Conservation (phyloP, 768 basidiomycete species). For the Cystobasidium onofrii region DNA sequence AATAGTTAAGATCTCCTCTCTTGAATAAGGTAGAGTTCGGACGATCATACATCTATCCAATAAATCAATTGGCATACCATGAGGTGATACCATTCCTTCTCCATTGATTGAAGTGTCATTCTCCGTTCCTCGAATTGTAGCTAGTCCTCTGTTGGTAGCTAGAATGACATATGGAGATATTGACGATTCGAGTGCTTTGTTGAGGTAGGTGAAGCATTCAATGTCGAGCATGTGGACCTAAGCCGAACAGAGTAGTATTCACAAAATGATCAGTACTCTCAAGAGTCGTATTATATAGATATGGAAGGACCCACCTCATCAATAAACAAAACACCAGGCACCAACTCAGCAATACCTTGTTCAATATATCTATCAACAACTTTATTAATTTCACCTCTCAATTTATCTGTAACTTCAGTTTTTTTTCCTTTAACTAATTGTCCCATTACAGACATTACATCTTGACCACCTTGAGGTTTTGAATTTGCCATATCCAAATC, state of each 20-base stretch:
- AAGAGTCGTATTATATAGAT: too few species aligned
- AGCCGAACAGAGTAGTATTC: neutral
- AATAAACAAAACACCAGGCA: conserved; percentile 96
- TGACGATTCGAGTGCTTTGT: conserved; percentile 84
- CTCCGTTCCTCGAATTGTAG: conserved; percentile 81
- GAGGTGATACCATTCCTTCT: conserved; percentile 75
- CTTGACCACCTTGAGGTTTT: conserved; percentile 83
- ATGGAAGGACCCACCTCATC: conserved; percentile 65
- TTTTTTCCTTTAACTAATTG: conserved; percentile 80
- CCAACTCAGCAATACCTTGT: conserved; percentile 93
- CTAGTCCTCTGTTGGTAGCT: conserved; percentile 89
- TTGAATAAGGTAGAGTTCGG: conserved; percentile 72
- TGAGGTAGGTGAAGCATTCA: conserved; percentile 97
- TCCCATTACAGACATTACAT: conserved; percentile 96
- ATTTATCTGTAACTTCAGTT: conserved; percentile 94
- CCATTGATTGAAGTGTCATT: conserved; percentile 43
- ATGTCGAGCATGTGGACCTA: conserved; percentile 99
- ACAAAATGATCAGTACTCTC: neutral
- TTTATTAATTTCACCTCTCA: conserved; percentile 90
- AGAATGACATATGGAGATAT: conserved; percentile 97
- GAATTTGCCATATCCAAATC: conserved; percentile 96
- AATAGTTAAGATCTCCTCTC: conserved; percentile 76
- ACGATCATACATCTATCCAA: conserved; percentile 94
- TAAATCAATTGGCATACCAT: conserved; percentile 87
- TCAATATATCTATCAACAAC: conserved; percentile 96